Evolutionary conservation across 257 asterid species (phyloP), one percentile per base, ranked within the genome.

Genomic region (Fraxinus anomala): DNA sequence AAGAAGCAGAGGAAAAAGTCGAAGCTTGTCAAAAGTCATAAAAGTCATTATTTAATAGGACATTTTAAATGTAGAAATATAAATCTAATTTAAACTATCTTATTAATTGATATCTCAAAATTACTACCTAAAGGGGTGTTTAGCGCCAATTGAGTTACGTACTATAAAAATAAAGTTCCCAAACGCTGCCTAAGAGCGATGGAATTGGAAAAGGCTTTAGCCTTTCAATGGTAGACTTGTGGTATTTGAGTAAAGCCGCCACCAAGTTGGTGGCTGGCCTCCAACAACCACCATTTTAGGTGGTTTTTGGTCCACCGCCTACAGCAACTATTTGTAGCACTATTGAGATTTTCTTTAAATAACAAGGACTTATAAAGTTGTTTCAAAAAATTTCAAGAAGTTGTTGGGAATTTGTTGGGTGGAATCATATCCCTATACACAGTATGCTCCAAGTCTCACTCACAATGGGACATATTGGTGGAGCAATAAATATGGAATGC

Each of bases 331-430:
- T 6, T n/a, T 56, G 10, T n/a, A n/a, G 66, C 66, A 56, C 28
- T n/a, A n/a, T 56, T 56, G 21, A 47, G 59, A 16, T 47, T 14
- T 1, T 54, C 65, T 54, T 54, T 54, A 7, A 23, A 24, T 19
- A 14, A 47, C 54, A 44, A 13, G 4, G 51, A 44, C n/a, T n/a
- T n/a, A n/a, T n/a, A 28, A 28, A 28, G 63, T 56, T 19, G 28
- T 56, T n/a, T 11, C 66, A 56, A n/a, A 49, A 42, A 5, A 19
- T 56, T n/a, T 19, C 28, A n/a, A 56, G 28, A 1, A 6, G 28
- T 56, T n/a, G 66, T 56, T 54, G 65, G 65, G 65, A 17, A 49
- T 49, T 49, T 49, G 59, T 49, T 49, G 61, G 61, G 16, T n/a
- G 66, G 26, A 56, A 56, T 56, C 66, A n/a, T 56, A n/a, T 56